Evolutionary conservation across 768 basidiomycete genomes (phyloP).

Genomic region (Boletales sp.): DNA sequence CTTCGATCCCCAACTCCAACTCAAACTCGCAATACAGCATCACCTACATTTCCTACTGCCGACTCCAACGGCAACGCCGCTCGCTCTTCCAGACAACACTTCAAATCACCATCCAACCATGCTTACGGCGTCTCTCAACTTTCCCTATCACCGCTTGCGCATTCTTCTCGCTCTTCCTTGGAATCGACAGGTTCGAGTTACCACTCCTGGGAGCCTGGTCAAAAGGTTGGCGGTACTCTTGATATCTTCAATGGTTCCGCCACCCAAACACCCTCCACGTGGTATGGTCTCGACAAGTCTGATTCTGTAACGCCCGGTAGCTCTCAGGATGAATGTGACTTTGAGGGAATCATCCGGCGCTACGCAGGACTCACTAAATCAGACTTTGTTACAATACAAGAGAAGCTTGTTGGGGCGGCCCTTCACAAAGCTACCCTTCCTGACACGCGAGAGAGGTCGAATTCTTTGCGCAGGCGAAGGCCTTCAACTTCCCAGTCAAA

Average conservation of each 20-base stretch:
- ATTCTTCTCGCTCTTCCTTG: slow-evolving; percentile 75
- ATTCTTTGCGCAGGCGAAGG: slow-evolving; percentile 70
- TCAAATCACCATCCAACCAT: slow-evolving; percentile 47
- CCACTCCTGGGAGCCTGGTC: slow-evolving; percentile 69
- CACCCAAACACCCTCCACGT: slow-evolving; percentile 49
- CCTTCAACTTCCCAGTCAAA: slow-evolving; percentile 84
- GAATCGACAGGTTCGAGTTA: slow-evolving; percentile 83
- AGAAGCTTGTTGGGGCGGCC: slow-evolving; percentile 66
- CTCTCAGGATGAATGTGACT: slow-evolving; percentile 52
- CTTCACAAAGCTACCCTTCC: slow-evolving; percentile 52
- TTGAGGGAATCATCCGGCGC: slow-evolving; percentile 63
- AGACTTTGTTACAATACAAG: slow-evolving; percentile 72
- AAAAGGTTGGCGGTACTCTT: slow-evolving; percentile 50
- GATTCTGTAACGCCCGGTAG: slow-evolving; percentile 47
- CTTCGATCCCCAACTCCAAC: slow-evolving; percentile 69
- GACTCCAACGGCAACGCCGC: slow-evolving; percentile 38
- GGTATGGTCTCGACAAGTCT: slow-evolving; percentile 64
- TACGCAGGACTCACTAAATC: slow-evolving; percentile 65
- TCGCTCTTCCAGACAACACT: slow-evolving; percentile 55
- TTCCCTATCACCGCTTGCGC: slow-evolving; percentile 66
- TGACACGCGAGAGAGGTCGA: slow-evolving; percentile 58
- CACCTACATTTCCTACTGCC: slow-evolving; percentile 36
- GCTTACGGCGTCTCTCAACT: slow-evolving; percentile 51
- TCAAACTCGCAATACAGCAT: slow-evolving; percentile 53
- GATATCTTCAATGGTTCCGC: slow-evolving; percentile 49